phyloP scores from a whole-genome alignment of 257 asterid genomes.

The Cynanchum wilfordii region DNA sequence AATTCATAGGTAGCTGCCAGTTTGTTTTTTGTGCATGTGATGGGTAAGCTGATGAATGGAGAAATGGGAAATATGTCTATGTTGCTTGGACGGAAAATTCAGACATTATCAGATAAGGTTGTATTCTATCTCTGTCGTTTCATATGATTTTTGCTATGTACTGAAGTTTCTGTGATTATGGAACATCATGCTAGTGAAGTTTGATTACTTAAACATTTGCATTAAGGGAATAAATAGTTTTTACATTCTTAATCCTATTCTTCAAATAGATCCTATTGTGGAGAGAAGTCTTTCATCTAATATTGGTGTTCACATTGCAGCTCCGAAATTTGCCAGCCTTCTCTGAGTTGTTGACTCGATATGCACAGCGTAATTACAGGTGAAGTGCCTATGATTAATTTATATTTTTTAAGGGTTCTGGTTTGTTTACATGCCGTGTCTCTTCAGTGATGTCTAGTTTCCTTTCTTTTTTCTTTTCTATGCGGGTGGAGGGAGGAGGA shows the following conservation, averaged over 20 bases:
- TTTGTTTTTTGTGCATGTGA: conserved; percentile 59
- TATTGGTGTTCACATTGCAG: conserved; percentile 39
- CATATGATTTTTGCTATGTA: not conserved
- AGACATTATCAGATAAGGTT: conserved; percentile 64
- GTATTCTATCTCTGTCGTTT: conserved; percentile 10
- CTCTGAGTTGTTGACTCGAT: conserved; percentile 56
- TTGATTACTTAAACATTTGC: not conserved
- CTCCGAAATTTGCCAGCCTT: conserved; percentile 69
- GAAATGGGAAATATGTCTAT: conserved; percentile 73
- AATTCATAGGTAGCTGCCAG: conserved; percentile 62
- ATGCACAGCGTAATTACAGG: conserved; percentile 78
- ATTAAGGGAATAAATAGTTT: not conserved
- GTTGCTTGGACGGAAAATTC: conserved; percentile 51
- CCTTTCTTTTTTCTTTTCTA: no score
- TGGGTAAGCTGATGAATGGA: conserved; percentile 58
- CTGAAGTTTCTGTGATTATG: not conserved
- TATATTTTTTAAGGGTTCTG: not conserved
- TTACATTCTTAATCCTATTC: not conserved
- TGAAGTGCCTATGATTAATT: conserved; percentile 20
- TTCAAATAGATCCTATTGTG: not conserved
- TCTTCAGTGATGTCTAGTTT: not conserved
- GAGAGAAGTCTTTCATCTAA: conserved; percentile 15
- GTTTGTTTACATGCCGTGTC: conserved; percentile 2
- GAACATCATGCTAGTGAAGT: not conserved
- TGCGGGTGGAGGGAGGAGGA: not conserved